Base-by-base conservation (phyloP, 2,329 filamentous ascomycete species). In the Albifimbria verrucaria region DNA sequence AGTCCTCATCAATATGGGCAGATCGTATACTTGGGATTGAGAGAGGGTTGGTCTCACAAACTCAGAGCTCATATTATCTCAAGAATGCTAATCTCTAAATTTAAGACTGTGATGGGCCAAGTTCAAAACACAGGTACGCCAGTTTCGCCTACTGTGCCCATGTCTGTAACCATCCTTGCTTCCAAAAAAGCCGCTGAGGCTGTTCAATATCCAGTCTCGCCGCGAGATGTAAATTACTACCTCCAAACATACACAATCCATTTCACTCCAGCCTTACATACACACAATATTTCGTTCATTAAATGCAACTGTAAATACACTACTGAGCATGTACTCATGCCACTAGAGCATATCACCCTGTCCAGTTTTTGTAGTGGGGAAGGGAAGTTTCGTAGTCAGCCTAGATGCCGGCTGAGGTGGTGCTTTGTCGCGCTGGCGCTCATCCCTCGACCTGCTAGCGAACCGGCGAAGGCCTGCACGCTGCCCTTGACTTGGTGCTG, bases 341-440 rank as follows among this genome's bases (percentile, higher is more conserved):
- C 42, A 44, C 63, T 52, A 72, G 28, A 70, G 54, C 62, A 72
- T 68, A 45, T 75, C 71, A 1, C 70, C 70, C 15, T 71, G 65
- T 9, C 68, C 68, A 22, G 67, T 49, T 51, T 68, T 55, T 25
- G 67, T 69, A 2, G 67, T 62, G 21, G 68, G 61, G 49, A 67
- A 68, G 25, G 68, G 53, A 39, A 39, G 15, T 23, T 67, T 69
- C 39, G 62, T 65, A 10, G 64, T 63, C 50, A 79, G 65, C 49
- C 74, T 75, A 3, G 77, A 73, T 17, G 75, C 67, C 15, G 73
- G 70, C 46, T 73, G 74, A 18, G 68, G 65, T 17, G 70, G 72
- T 39, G 72, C 59, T 44, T 62, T 69, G 23, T 70, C 65, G 12
- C 66, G 60, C 7, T 57, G 61, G 22, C 65, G 61, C 24, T 71